Evolutionary conservation across 352 stramenopile genomes (phyloP), one percentile per base, ranked within the genome.

Genomic region (Globisporangium yorkense): DNA sequence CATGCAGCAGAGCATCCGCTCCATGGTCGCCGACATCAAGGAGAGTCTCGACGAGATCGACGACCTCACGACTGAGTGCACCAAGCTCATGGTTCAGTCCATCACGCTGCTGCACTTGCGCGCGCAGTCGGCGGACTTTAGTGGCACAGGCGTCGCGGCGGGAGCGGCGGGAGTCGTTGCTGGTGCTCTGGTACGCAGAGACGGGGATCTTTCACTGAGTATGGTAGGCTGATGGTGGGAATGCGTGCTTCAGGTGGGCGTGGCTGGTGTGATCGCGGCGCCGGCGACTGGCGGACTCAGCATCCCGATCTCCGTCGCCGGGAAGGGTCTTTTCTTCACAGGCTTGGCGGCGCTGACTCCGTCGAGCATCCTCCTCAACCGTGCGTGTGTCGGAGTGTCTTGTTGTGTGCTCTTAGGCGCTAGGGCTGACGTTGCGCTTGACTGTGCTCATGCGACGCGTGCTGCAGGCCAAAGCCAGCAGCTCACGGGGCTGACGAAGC

Each of bases 31-130:
- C 0, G 81, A 93, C 57, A 91, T 95, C 66, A 72, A 75, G 13
- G 78, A 90, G 56, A 88, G 67, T 51, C 53, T 93, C 27, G 80
- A 87, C 47, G 83, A 95, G 52, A 61, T 95, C 27, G 83, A 95
- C 64, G 77, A 93, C 52, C 68, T 95, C 4, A 87, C 80, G 24
- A 80, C 74, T 0, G 81, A 93, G 63, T 89, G 83, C 60, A 92
- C 77, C 13, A 87, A 90, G 70, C 71, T 95, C 12, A 90, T 95
- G 75, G 83, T 93, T 27, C 77, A 93, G 61, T 74, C 80, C n/a
- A 88, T 95, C 49, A 95, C 85, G 51, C 57, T 95, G 61, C 63
- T 95, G 56, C 85, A 95, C 61, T 75, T 92, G 69, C 81, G 84
- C 57, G 77, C 72, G 21, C 68, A 77, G 8, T 93, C 85, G 6